Evolutionary conservation across 164 flowering plant genomes (phyloP).

Genomic region (Protea cynaroides): DNA sequence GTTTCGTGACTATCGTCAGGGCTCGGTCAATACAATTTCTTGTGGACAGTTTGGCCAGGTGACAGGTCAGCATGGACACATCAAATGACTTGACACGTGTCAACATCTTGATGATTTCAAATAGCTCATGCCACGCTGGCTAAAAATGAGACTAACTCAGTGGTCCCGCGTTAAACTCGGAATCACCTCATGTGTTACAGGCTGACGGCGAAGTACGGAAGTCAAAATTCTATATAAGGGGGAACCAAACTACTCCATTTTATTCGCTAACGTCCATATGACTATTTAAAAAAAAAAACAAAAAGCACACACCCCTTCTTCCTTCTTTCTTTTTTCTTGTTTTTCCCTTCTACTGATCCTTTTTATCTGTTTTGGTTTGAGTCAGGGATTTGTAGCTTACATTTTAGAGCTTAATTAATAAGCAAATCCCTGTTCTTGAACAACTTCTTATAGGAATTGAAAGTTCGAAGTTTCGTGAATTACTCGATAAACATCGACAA

Average conservation of each 20-base stretch:
- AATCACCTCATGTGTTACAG: not conserved
- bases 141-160: not conserved
- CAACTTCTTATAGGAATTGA: not conserved
- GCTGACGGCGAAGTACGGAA: conserved; percentile 1
- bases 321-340: conserved; percentile 3
- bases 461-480: not conserved
- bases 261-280: not conserved
- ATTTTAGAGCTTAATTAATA: not conserved
- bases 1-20: too few relatives aligned
- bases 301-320: not conserved
- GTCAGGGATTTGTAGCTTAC: not conserved
- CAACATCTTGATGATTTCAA: not conserved
- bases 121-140: not conserved
- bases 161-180: not conserved
- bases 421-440: not conserved
- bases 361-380: conserved; percentile 1
- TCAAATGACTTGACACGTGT: not conserved
- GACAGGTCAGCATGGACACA: not conserved
- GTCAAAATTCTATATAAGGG: not conserved
- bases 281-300: not conserved
- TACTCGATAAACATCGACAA: not conserved
- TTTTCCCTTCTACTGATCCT: not conserved
- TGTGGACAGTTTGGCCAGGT: too few relatives aligned
- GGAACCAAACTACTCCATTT: not conserved
- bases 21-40: too few relatives aligned